Percentiles rank a stretch among this genome's conserved stretches.
Conservation (phyloP, 2,329 filamentous ascomycete genomes). For the Sporothrix inflata region DNA sequence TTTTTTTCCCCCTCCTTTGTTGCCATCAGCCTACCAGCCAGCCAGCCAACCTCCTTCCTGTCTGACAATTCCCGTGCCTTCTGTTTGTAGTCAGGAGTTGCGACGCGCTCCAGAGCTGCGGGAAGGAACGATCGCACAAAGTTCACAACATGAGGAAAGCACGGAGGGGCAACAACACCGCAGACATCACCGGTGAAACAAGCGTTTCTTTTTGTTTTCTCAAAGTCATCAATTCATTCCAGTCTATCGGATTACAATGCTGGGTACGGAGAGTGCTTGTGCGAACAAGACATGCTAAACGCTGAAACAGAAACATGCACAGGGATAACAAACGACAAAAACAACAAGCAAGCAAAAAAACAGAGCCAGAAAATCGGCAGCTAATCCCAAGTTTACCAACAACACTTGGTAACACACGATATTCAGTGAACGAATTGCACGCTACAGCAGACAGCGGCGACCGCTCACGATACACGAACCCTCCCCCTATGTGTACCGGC, state of each 20-base stretch:
- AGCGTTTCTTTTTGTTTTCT: not conserved
- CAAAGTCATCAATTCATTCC: not conserved
- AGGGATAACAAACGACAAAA: not conserved
- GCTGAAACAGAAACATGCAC: not conserved
- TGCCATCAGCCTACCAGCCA: too few species aligned
- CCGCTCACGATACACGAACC: not conserved
- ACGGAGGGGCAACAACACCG: not conserved
- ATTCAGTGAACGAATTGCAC: not conserved
- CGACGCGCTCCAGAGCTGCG: not conserved
- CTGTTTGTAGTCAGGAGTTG: not conserved
- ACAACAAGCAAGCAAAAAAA: not conserved
- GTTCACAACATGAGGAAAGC: not conserved
- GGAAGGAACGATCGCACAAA: constrained; percentile 2
- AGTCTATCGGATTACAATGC: constrained; percentile 6
- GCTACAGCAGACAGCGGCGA: not conserved
- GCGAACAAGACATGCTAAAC: constrained; percentile 12
- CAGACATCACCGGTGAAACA: not conserved
- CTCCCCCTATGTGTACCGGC: constrained; percentile 39
- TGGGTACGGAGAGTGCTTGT: constrained; percentile 7
- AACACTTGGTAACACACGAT: not conserved
- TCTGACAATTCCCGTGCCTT: not conserved
- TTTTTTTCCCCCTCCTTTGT: not conserved
- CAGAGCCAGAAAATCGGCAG: not conserved
- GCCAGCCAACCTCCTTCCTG: not conserved
- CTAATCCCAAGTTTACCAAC: not conserved